These are phyloP conservation scores for Jamesozyma hellenica DNA, from an alignment of 805 yeast species.

Conservation along the genomic window DNA sequence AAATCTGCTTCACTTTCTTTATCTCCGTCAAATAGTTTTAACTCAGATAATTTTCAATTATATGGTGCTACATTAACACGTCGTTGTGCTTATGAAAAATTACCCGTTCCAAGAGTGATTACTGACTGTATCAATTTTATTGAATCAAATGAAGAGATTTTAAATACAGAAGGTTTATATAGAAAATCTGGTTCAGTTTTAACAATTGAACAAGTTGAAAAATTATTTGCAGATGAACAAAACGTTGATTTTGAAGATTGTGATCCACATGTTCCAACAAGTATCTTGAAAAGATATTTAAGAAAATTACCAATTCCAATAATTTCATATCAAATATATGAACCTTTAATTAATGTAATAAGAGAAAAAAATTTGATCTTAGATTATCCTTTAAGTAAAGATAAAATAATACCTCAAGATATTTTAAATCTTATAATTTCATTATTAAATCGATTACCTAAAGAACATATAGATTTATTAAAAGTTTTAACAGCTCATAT, in stretches of 20 bases:
- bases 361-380: slow-evolving; percentile 22
- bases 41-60: background rate
- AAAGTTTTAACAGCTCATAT: slow-evolving; percentile 54
- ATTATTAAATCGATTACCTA: slow-evolving; percentile 38
- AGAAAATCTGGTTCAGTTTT: slow-evolving; percentile 79
- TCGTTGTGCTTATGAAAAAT: slow-evolving; percentile 53
- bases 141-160: slow-evolving; percentile 33
- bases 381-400: slow-evolving; percentile 13
- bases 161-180: slow-evolving; percentile 78
- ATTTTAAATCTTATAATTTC: slow-evolving; percentile 3
- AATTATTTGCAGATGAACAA: slow-evolving; percentile 8
- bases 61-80: slow-evolving; percentile 45
- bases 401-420: slow-evolving; percentile 6
- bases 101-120: slow-evolving; percentile 59
- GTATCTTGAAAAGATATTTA: slow-evolving; percentile 78
- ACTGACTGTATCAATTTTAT: slow-evolving; percentile 65
- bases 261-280: slow-evolving; percentile 81
- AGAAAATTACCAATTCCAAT: slow-evolving; percentile 81
- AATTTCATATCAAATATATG: slow-evolving; percentile 62
- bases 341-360: slow-evolving; percentile 49
- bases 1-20: background rate
- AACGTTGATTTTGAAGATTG: slow-evolving; percentile 32
- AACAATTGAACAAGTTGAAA: slow-evolving; percentile 29
- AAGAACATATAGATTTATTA: slow-evolving; percentile 53
- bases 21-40: background rate